These are phyloP conservation scores for Claviceps maximensis DNA, from an alignment of 2,329 filamentous ascomycete genomes.

Conservation along the genomic window DNA sequence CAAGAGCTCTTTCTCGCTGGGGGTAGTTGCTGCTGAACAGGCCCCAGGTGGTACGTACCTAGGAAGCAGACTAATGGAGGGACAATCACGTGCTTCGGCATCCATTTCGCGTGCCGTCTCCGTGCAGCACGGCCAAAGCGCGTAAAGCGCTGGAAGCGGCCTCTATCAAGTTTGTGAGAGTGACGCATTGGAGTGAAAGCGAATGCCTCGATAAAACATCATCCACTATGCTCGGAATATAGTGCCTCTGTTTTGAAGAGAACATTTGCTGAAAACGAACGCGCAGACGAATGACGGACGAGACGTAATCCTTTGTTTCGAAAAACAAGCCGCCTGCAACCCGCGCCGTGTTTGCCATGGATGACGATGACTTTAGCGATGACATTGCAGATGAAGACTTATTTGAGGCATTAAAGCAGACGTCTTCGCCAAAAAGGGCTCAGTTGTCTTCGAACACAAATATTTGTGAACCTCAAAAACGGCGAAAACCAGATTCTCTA, in stretches of 20 bases:
- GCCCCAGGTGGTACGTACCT: too few relatives aligned
- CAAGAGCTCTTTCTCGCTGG: neutral
- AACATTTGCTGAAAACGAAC: neutral
- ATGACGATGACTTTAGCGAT: conserved; percentile 50
- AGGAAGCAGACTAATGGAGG: too few relatives aligned
- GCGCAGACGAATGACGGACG: neutral
- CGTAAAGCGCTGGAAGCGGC: conserved; percentile 4
- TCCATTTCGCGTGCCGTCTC: conserved; percentile 16
- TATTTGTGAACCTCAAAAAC: neutral
- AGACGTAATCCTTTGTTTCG: neutral
- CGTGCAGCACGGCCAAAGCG: neutral
- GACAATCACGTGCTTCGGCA: conserved; percentile 16
- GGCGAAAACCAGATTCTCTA: neutral
- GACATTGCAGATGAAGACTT: conserved; percentile 54
- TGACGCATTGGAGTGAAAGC: neutral
- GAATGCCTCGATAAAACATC: neutral
- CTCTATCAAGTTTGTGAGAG: neutral
- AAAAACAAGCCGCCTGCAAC: neutral
- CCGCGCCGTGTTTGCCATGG: conserved; percentile 24
- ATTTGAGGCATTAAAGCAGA: conserved; percentile 44
- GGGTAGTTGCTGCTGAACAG: too few relatives aligned
- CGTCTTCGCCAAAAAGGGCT: conserved; percentile 18
- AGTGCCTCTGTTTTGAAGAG: neutral
- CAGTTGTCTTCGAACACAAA: neutral
- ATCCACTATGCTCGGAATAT: neutral